Conservation (phyloP, 2,329 filamentous ascomycete species). For the Aspergillus eucalypticola region DNA sequence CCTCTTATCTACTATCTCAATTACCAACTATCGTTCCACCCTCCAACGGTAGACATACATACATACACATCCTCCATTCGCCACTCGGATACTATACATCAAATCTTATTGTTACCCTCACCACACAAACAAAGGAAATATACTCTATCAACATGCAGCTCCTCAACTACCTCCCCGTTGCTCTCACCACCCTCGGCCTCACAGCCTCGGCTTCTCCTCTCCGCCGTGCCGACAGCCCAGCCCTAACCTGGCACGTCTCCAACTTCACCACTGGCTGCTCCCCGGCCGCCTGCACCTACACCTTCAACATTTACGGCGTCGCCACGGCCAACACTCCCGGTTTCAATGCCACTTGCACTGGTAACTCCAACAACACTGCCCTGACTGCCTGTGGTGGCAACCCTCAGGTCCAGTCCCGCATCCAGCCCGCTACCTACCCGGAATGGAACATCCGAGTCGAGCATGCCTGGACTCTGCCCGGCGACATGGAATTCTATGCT, state of each 20-base stretch:
- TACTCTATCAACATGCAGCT: conserved; percentile 32
- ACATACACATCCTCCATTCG: background rate
- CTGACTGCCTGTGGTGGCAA: conserved; percentile 30
- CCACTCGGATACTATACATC: background rate
- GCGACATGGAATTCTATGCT: conserved; percentile 21
- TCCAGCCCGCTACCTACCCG: conserved; percentile 21
- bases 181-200: conserved; percentile 27
- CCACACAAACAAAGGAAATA: background rate
- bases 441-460: conserved; percentile 31
- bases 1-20: background rate
- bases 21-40: too few relatives aligned
- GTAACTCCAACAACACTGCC: conserved; percentile 21
- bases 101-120: background rate
- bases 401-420: conserved; percentile 24
- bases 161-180: conserved; percentile 25
- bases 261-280: conserved; percentile 36
- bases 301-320: conserved; percentile 33
- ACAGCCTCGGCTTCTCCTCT: conserved; percentile 21
- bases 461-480: conserved; percentile 28
- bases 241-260: conserved; percentile 34
- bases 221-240: conserved; percentile 14
- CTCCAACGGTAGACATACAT: too few relatives aligned
- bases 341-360: conserved; percentile 39
- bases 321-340: conserved; percentile 31
- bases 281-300: conserved; percentile 34